phyloP scores from a whole-genome alignment of 352 stramenopile genomes.

The Globisporangium nunn region DNA sequence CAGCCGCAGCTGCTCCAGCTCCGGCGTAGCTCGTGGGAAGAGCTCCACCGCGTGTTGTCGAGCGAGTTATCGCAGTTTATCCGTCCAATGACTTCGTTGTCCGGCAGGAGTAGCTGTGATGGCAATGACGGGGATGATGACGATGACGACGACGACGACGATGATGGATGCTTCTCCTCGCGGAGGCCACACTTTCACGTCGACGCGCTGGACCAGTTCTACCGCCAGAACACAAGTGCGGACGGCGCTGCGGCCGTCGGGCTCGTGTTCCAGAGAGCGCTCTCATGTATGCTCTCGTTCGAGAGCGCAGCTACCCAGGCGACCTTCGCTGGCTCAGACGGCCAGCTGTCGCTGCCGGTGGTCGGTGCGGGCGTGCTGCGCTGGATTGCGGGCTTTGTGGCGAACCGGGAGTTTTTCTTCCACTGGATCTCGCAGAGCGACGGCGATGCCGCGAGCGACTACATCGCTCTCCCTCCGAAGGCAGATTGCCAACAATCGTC shows the following conservation, averaged over 20 bases:
- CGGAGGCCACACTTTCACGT: constrained; percentile 23
- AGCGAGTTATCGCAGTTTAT: constrained; percentile 39
- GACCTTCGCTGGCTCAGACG: not conserved
- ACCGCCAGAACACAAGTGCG: constrained; percentile 39
- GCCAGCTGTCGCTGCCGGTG: not conserved
- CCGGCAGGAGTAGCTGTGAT: not conserved
- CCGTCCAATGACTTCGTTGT: constrained; percentile 8
- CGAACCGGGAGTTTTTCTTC: constrained; percentile 51
- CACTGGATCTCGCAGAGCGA: constrained; percentile 41
- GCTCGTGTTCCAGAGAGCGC: constrained; percentile 34
- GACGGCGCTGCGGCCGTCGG: constrained; percentile 35
- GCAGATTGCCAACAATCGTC: not conserved
- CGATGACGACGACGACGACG: constrained; percentile 19
- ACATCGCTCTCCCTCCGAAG: constrained; percentile 2
- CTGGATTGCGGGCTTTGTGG: constrained; percentile 38
- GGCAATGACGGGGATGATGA: constrained; percentile 13
- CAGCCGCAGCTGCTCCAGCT: constrained; percentile 1
- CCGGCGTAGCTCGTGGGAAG: constrained; percentile 28
- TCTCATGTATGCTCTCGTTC: constrained; percentile 42
- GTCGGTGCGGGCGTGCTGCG: constrained; percentile 10
- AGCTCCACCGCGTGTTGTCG: constrained; percentile 30
- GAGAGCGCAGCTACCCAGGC: constrained; percentile 14
- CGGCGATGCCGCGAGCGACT: constrained; percentile 13
- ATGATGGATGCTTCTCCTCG: constrained; percentile 12
- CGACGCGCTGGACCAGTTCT: constrained; percentile 33